Percentiles rank a stretch among this genome's conserved stretches.
Conservation (phyloP, 2,329 filamentous ascomycete species). For the Hymenoscyphus fructigenus region DNA sequence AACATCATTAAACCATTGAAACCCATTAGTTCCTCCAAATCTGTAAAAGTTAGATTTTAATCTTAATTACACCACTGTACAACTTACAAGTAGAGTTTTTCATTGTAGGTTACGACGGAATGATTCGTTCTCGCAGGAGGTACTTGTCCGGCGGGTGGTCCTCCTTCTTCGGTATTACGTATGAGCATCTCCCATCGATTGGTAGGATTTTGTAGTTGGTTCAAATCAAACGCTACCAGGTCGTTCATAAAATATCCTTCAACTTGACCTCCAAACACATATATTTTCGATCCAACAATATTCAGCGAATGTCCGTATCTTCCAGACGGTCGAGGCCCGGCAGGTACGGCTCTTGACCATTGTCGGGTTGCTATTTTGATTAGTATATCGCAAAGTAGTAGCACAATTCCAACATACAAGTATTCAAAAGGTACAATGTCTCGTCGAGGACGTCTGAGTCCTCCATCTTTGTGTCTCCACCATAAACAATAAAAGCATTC, state of each 20-base stretch:
- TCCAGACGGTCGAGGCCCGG: conserved; percentile 80
- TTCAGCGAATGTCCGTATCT: conserved; percentile 96
- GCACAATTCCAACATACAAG: conserved; percentile 65
- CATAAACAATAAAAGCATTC: conserved; percentile 98
- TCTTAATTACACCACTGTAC: not conserved
- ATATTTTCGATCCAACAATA: conserved; percentile 94
- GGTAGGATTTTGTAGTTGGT: conserved; percentile 84
- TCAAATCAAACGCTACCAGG: conserved; percentile 89
- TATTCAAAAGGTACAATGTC: conserved; percentile 94
- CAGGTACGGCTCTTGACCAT: conserved; percentile 92
- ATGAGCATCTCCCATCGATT: conserved; percentile 96
- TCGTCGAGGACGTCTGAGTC: conserved; percentile 90
- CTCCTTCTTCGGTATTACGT: conserved; percentile 65
- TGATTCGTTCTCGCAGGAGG: conserved; percentile 95
- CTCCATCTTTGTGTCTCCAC: conserved; percentile 95
- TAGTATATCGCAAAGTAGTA: conserved; percentile 16
- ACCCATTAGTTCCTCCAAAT: conserved; percentile 96
- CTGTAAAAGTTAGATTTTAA: conserved; percentile 44
- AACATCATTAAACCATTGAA: conserved; percentile 98
- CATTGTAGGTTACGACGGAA: conserved; percentile 85
- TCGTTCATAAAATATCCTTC: conserved; percentile 99
- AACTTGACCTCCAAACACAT: conserved; percentile 95
- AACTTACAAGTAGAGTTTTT: conserved; percentile 87
- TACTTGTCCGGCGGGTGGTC: conserved; percentile 60
- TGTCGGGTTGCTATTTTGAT: conserved; percentile 77